Base-by-base conservation (phyloP, 1,284 basidiomycete genomes). In the Fomitopsis pinicola region DNA sequence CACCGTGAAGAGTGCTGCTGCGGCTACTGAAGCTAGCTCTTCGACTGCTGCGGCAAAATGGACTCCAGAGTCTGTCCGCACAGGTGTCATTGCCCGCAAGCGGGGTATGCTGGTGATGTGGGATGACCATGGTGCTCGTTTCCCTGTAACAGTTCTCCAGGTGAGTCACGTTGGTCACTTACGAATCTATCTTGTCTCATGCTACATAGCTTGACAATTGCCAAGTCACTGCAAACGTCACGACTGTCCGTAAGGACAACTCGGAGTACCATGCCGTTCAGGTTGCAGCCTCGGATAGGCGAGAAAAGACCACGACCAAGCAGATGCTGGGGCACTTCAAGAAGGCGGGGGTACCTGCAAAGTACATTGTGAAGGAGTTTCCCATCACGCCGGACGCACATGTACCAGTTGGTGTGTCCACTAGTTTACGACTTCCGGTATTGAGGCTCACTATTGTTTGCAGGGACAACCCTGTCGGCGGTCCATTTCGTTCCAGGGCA, bases 401-500 rank as follows among this genome's bases (percentile, higher is more conserved):
- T 71, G 78, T 98, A 50, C 92, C 93, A 9, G 84, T 97, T 45
- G 96, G 94, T 91, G 66, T 68, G 88, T 75, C 58, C 57, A 19
- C n/a, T 48, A 44, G 38, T 15, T 44, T 46, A 50, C 6, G 57
- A 19, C 44, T 38, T 14, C 22, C 14, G 6, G 5, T 58, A 7
- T 19, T 12, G 48, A 54, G 15, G 17, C 15, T 38, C 17, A 52
- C 22, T 33, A 4, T 38, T 22, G 60, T 58, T 59, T 66, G 28
- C 66, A 94, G 94, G 97, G 30, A 96, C 96, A 0, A 88, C 86
- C 17, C 74, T 99, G 33, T 95, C 93, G 57, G 95, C 95, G 0
- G 83, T 91, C 46, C 97, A 99, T 77, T 99, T 98, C 72, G 97
- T 99, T 15, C 97, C 97, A 0, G 97, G 97, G 0, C 97, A 99